Conservation (phyloP, 1,139 yeast species). For the Meyerozyma carpophila region DNA sequence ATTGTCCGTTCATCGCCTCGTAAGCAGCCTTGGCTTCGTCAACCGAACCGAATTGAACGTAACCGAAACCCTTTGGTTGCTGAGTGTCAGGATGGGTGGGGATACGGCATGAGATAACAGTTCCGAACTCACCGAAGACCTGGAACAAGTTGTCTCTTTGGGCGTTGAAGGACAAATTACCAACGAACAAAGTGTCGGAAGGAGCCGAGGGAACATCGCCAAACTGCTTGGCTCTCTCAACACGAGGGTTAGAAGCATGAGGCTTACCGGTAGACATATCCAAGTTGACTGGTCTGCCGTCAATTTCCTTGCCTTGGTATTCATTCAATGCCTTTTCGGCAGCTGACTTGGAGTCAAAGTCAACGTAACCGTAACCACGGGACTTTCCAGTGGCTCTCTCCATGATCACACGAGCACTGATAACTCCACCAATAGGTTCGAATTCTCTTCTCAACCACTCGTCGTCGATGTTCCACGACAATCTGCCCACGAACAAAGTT, state of each 20-base stretch:
- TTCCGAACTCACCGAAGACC: conserved; percentile 72
- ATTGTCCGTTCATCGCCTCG: conserved; percentile 82
- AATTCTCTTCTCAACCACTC: conserved; percentile 89
- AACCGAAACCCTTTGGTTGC: conserved; percentile 98
- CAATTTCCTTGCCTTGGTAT: conserved; percentile 90
- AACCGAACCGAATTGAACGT: conserved; percentile 80
- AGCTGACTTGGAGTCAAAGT: conserved; percentile 66
- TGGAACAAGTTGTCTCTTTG: conserved; percentile 72
- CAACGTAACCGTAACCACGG: conserved; percentile 98
- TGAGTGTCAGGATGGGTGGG: conserved; percentile 99
- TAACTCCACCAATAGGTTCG: conserved; percentile 75
- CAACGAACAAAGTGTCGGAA: conserved; percentile 91
- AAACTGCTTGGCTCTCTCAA: conserved; percentile 77
- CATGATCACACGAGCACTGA: conserved; percentile 85
- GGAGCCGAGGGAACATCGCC: conserved; percentile 92
- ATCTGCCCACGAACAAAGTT: conserved; percentile 92
- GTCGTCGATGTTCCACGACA: conserved; percentile 96
- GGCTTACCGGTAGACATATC: conserved; percentile 90
- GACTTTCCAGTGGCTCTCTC: conserved; percentile 92
- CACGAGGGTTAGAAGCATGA: conserved; percentile 38
- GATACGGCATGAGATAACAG: conserved; percentile 80
- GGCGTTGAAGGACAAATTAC: conserved; percentile 89
- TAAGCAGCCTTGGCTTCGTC: conserved; percentile 92
- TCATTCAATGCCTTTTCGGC: conserved; percentile 89
- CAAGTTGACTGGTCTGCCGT: conserved; percentile 93